Evolutionary conservation across 2,329 filamentous ascomycete genomes (phyloP), one percentile per base, ranked within the genome.

Genomic region (Neopestalotiopsis sp.): DNA sequence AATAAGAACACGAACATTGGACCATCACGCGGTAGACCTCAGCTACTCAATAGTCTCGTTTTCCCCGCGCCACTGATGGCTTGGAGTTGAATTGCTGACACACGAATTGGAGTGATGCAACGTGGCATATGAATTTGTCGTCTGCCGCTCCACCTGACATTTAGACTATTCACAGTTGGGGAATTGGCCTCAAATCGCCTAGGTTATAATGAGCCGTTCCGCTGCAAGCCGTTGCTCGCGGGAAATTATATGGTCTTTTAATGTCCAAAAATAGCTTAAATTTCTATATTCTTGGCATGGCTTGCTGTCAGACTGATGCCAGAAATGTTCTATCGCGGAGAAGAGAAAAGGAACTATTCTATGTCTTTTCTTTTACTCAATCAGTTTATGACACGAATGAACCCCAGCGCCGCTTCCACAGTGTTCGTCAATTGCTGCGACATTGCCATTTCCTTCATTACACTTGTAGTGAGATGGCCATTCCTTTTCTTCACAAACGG

Each of bases 1-100:
- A 53, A 53, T 9, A 20, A n/a, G n/a, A 53, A 53, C 45, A 53
- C 45, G 45, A 53, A 53, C 20, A n/a, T 53, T 53, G 5, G n/a
- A 53, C n/a, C 45, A 53, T 53, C 45, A 53, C 45, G 45, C 17
- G 45, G n/a, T 53, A 17, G 45, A 53, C 45, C 34, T 53, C 45
- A 53, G 45, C 45, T 53, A 53, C 20, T 53, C 45, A 53, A 53
- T 53, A 53, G 45, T 53, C 45, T 53, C 14, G n/a, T 53, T 53
- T 49, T 53, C 17, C 17, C 45, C 45, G 45, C 45, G 45, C 45
- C 45, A 53, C 45, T 17, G 45, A 53, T 24, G 45, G 20, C 20
- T 53, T 53, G 45, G 45, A 53, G 45, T 53, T 20, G 5, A n/a
- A n/a, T 9, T 53, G 45, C 45, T 53, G 45, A 53, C 45, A 53